Conservation (phyloP, 2,329 filamentous ascomycete genomes). For the Volutella citrinella region DNA sequence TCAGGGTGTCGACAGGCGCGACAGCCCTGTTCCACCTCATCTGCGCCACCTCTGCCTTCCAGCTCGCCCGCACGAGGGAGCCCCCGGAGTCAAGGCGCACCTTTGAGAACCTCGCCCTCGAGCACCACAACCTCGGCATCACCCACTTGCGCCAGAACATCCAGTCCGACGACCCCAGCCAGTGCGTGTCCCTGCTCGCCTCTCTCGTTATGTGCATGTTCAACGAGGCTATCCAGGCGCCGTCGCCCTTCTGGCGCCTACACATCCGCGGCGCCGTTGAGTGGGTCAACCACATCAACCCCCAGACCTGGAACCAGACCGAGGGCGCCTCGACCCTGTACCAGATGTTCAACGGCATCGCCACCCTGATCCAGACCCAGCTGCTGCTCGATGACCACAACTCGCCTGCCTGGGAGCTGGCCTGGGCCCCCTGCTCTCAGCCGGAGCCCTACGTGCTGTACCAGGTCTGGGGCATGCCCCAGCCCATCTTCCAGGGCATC, state of each 20-base stretch:
- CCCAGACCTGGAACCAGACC: slow-evolving; percentile 19
- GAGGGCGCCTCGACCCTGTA: slow-evolving; percentile 20
- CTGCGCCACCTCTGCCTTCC: slow-evolving; percentile 21
- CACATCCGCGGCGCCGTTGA: slow-evolving; percentile 23
- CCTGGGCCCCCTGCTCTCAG: slow-evolving; percentile 18
- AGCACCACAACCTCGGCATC: slow-evolving; percentile 23
- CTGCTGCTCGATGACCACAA: slow-evolving; percentile 16
- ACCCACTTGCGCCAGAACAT: slow-evolving; percentile 23
- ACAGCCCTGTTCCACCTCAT: slow-evolving; percentile 22
- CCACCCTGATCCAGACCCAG: slow-evolving; percentile 19
- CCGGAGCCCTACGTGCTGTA: slow-evolving; percentile 18
- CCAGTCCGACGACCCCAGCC: slow-evolving; percentile 18
- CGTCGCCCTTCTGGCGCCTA: slow-evolving; percentile 19
- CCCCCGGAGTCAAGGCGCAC: slow-evolving; percentile 9
- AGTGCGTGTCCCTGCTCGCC: slow-evolving; percentile 18
- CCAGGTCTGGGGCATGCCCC: slow-evolving; percentile 17
- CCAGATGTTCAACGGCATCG: slow-evolving; percentile 24
- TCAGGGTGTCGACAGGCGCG: slow-evolving; percentile 16
- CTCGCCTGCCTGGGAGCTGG: slow-evolving; percentile 16
- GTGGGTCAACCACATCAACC: slow-evolving; percentile 25
- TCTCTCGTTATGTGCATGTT: slow-evolving; percentile 22
- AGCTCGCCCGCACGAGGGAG: slow-evolving; percentile 14
- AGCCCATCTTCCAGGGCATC: slow-evolving; percentile 18
- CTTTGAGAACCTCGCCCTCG: slow-evolving; percentile 20
- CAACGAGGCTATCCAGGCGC: slow-evolving; percentile 22